A percentile compares a stretch with the other conserved stretches of the same genome.
phyloP scores from a whole-genome alignment of 2,329 filamentous ascomycete genomes.

The Trichoderma sp. region DNA sequence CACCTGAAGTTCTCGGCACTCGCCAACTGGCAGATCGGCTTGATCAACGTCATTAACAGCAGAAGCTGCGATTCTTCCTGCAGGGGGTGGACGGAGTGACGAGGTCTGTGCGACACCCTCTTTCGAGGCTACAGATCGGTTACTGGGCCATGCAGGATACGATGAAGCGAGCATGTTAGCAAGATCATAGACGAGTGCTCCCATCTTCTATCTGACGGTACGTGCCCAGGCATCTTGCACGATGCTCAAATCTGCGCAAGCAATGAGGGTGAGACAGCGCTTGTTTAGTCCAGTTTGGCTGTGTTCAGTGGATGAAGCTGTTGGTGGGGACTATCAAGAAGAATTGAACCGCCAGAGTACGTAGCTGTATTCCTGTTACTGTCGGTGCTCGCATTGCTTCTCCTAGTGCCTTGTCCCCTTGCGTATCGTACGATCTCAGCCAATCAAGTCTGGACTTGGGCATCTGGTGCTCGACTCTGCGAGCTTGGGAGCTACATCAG shows the following conservation, averaged over 20 bases:
- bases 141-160: not conserved
- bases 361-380: not conserved
- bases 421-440: not conserved
- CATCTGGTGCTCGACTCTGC: not conserved
- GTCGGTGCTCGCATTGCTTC: not conserved
- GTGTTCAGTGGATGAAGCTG: not conserved
- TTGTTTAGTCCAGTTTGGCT: not conserved
- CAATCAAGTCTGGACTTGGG: not conserved
- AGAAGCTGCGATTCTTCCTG: constrained; percentile 5
- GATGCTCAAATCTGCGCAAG: constrained; percentile 1
- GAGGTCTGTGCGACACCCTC: constrained; percentile 1
- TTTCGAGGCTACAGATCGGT: not conserved
- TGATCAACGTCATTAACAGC: constrained; percentile 9
- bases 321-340: not conserved
- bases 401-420: not conserved
- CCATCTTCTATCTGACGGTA: not conserved
- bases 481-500: not conserved
- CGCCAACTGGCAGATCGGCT: constrained; percentile 19
- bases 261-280: constrained; percentile 6
- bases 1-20: constrained; percentile 2
- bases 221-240: not conserved
- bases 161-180: not conserved
- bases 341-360: not conserved
- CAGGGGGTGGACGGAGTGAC: constrained; percentile 3
- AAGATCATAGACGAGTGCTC: not conserved